Base-by-base conservation (phyloP, 2,329 filamentous ascomycete genomes). In the Aspergillus carbonarius region DNA sequence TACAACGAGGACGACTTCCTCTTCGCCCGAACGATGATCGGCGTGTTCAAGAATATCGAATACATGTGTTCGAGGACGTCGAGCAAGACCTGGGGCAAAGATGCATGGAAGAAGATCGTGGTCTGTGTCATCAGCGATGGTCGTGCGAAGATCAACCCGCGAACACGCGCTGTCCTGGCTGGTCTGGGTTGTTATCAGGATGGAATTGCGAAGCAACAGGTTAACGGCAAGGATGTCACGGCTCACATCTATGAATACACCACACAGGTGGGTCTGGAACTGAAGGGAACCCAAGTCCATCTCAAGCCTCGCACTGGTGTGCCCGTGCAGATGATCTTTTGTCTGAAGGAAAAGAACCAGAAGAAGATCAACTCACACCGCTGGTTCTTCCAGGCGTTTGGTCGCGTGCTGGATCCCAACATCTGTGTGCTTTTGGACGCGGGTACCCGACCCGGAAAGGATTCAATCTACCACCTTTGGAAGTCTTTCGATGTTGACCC, bases 281-380 rank as follows among this genome's bases (percentile, higher is more conserved):
- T 98, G 73, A 96, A 96, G 80, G 96, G 93, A 67, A 89, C 90
- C 60, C 85, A 96, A 42, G 93, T 98, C 8, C 84, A 88, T 49
- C 82, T 98, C 51, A 91, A 95, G 62, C 88, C 89, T 48, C 91
- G 92, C 70, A 89, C 83, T 5, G 85, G 90, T 60, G 92, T 95
- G 62, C 93, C 95, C 0, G 91, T 99, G 2, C 95, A 99, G 79
- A 89, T 99, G 81, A 85, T 99, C 4, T 99, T 99, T 81, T 99
- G 95, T 75, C 78, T 99, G 61, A 99, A 99, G 81, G 95, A 99
- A 74, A 98, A 97, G 85, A 99, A 99, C 74, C 93, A 97, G 80
- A 99, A 99, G 82, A 99, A 99, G 83, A 99, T 99, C 85, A 99
- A 99, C 74, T 98, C 95, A 0, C 95, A 99, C 75, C 84, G 95